A percentile compares a stretch with the other conserved stretches of the same genome.
Evolutionary conservation across 1,284 basidiomycete species (phyloP).

Genomic region (Omphalotus olearius): DNA sequence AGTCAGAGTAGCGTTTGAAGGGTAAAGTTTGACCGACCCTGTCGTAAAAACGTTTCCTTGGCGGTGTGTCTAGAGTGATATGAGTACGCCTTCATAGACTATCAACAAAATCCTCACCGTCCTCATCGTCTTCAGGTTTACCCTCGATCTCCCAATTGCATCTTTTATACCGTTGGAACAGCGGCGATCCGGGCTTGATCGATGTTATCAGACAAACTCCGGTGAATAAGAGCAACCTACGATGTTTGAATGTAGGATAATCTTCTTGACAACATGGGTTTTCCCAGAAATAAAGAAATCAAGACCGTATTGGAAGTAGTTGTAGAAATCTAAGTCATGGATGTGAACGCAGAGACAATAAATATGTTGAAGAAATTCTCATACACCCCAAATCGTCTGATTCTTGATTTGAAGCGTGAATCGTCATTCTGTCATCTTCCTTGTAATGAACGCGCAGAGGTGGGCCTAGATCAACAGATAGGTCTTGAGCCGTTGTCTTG

Average conservation of each 20-base stretch:
- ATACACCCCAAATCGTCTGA: slow-evolving; percentile 44
- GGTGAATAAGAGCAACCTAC: slow-evolving; percentile 44
- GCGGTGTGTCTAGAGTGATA: slow-evolving; percentile 53
- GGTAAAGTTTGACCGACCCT: slow-evolving; percentile 38
- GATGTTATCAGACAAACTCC: neutral
- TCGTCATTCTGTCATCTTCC: slow-evolving; percentile 83
- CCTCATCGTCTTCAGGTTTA: slow-evolving; percentile 71
- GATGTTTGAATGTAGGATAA: slow-evolving; percentile 82
- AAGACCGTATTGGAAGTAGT: slow-evolving; percentile 86
- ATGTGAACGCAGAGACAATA: slow-evolving; percentile 8
- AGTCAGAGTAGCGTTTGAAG: neutral
- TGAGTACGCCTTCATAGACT: slow-evolving; percentile 10
- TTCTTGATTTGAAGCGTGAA: slow-evolving; percentile 52
- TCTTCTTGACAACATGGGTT: slow-evolving; percentile 75
- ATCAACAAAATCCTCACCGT: slow-evolving; percentile 40
- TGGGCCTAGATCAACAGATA: slow-evolving; percentile 73
- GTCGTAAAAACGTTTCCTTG: slow-evolving; percentile 62
- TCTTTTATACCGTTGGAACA: slow-evolving; percentile 86
- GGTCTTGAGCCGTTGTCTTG: slow-evolving; percentile 79
- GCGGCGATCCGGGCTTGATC: slow-evolving; percentile 73
- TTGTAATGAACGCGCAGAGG: slow-evolving; percentile 80
- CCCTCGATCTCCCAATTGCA: slow-evolving; percentile 85
- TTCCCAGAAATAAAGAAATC: slow-evolving; percentile 78
- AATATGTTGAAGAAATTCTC: slow-evolving; percentile 12
- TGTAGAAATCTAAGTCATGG: slow-evolving; percentile 71